phyloP scores from a whole-genome alignment of 768 basidiomycete genomes.

The Xanthoconium stramineum region DNA sequence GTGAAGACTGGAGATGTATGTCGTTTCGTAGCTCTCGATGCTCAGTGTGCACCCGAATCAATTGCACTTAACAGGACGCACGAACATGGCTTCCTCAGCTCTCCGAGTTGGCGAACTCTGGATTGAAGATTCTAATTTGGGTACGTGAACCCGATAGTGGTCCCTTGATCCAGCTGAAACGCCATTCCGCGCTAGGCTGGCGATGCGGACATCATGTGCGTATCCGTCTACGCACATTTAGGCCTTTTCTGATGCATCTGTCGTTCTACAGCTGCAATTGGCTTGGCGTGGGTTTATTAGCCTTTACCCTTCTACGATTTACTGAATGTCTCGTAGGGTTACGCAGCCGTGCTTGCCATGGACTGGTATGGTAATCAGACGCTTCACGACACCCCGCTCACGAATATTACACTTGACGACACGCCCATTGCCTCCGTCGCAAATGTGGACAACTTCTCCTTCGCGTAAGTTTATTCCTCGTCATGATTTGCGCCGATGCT shows the following conservation, averaged over 20 bases:
- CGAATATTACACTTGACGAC: slow-evolving; percentile 56
- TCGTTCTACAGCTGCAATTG: slow-evolving; percentile 17
- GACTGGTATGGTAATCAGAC: slow-evolving; percentile 44
- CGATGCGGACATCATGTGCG: slow-evolving; percentile 28
- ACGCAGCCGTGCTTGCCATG: slow-evolving; percentile 41
- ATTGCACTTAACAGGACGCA: slow-evolving; percentile 26
- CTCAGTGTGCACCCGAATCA: background rate
- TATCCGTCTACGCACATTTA: background rate
- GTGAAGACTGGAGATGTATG: slow-evolving; percentile 55
- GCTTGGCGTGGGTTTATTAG: too few relatives aligned
- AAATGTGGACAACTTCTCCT: too few relatives aligned
- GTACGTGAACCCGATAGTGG: slow-evolving; percentile 16
- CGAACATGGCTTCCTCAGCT: slow-evolving; percentile 38
- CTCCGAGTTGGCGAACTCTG: slow-evolving; percentile 33
- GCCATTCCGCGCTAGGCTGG: slow-evolving; percentile 19
- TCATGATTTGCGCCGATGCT: too few relatives aligned
- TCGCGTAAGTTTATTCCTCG: too few relatives aligned
- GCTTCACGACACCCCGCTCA: slow-evolving; percentile 38
- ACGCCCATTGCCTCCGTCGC: slow-evolving; percentile 54
- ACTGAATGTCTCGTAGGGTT: slow-evolving; percentile 21
- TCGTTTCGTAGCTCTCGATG: background rate
- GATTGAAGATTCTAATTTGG: slow-evolving; percentile 40
- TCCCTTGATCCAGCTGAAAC: background rate
- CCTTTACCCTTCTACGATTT: too few relatives aligned
- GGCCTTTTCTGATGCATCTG: background rate